These are phyloP conservation scores for Candida incommunis DNA, from an alignment of 805 yeast genomes.

Conservation along the genomic window DNA sequence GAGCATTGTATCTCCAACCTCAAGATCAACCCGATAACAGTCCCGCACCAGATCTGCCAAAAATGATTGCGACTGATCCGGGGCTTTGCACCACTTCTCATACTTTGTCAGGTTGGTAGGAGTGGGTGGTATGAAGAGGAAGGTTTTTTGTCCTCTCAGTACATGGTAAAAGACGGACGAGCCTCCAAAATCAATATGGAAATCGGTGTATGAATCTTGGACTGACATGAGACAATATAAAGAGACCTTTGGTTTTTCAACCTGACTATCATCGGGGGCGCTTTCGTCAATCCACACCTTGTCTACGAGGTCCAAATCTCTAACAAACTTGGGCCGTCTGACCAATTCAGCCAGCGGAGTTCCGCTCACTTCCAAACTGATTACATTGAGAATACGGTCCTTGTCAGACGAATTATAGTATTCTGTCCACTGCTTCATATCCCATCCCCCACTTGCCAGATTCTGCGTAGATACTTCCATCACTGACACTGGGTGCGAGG, in stretches of 20 bases:
- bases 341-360: constrained; percentile 37
- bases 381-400: constrained; percentile 63
- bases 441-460: constrained; percentile 39
- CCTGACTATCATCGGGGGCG: constrained; percentile 12
- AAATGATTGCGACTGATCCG: constrained; percentile 49
- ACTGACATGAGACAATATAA: constrained; percentile 82
- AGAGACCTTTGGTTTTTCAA: constrained; percentile 28
- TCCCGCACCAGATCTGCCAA: constrained; percentile 37
- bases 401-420: constrained; percentile 43
- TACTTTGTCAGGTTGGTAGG: constrained; percentile 44
- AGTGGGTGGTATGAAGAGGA: constrained; percentile 72
- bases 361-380: constrained; percentile 63
- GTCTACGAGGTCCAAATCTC: constrained; percentile 52
- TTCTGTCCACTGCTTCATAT: constrained; percentile 56
- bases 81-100: constrained; percentile 56
- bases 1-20: constrained; percentile 58
- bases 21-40: constrained; percentile 41
- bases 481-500: constrained; percentile 52
- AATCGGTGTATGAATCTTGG: constrained; percentile 67
- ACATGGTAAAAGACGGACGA: constrained; percentile 84
- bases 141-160: constrained; percentile 58
- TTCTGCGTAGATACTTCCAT: constrained; percentile 84
- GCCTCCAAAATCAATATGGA: constrained; percentile 87
- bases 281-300: constrained; percentile 37
- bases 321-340: constrained; percentile 52